A percentile compares a stretch with the other conserved stretches of the same genome.
Conservation (phyloP, 1,284 basidiomycete species). For the Puccinia horiana region DNA sequence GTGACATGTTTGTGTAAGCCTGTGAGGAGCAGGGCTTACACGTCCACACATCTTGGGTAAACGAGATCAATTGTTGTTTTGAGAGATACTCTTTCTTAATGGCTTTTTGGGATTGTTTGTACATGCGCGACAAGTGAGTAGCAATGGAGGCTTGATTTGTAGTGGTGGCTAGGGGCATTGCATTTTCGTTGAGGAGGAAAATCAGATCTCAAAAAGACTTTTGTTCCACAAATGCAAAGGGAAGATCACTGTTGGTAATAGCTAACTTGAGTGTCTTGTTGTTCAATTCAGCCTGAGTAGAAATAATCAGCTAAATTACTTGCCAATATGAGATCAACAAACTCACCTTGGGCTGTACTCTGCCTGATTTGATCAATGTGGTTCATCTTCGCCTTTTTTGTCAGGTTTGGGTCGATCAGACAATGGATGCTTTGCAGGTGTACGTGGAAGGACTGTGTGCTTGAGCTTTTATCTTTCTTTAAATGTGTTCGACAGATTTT, state of each 20-base stretch:
- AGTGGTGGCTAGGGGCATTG: background rate
- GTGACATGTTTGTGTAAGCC: too few species aligned
- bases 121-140: background rate
- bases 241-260: conserved; percentile 11
- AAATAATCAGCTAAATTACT: background rate
- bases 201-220: background rate
- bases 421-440: background rate
- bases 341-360: background rate
- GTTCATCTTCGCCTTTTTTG: background rate
- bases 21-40: too few species aligned
- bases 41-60: too few species aligned
- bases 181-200: background rate
- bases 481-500: background rate
- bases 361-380: background rate
- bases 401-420: background rate
- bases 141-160: background rate
- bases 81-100: background rate
- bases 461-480: background rate
- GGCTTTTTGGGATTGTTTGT: background rate
- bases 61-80: too few species aligned
- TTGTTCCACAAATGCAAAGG: background rate
- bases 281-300: background rate
- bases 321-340: background rate
- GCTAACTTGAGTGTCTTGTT: background rate
- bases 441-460: background rate